phyloP scores from a whole-genome alignment of 371 early-diverging fungal species.

The Mucor velutinosus region DNA sequence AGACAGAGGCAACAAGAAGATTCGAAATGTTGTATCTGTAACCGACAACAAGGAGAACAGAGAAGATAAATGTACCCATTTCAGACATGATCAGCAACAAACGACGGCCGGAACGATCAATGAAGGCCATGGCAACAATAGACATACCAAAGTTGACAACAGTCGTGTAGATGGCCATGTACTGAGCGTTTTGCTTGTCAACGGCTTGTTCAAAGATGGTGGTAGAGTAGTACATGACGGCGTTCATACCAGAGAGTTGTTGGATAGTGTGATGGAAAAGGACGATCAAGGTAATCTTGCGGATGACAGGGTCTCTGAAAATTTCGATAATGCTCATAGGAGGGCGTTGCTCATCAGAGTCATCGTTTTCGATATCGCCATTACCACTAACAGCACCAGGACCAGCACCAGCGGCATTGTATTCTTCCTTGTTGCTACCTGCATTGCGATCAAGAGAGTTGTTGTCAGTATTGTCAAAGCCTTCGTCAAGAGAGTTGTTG shows the following conservation, averaged over 20 bases:
- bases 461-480: constrained; percentile 15
- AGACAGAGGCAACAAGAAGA: constrained; percentile 67
- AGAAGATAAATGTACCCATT: constrained; percentile 59
- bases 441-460: constrained; percentile 1
- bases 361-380: constrained; percentile 12
- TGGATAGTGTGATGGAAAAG: constrained; percentile 60
- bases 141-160: constrained; percentile 68
- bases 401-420: neutral
- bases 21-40: constrained; percentile 44
- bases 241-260: constrained; percentile 89
- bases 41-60: constrained; percentile 62
- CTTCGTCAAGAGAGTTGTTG: constrained; percentile 16
- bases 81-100: constrained; percentile 65
- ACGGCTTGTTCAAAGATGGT: constrained; percentile 57
- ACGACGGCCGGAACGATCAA: constrained; percentile 34
- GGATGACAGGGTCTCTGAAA: constrained; percentile 45
- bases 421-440: neutral
- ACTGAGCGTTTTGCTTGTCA: constrained; percentile 51
- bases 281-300: constrained; percentile 60
- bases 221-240: constrained; percentile 80
- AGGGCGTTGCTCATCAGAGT: constrained; percentile 19
- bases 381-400: neutral
- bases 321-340: constrained; percentile 40
- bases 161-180: constrained; percentile 59
- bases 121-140: constrained; percentile 52